Conservation (phyloP, 2,329 filamentous ascomycete genomes). For the Aureobasidium subglaciale region DNA sequence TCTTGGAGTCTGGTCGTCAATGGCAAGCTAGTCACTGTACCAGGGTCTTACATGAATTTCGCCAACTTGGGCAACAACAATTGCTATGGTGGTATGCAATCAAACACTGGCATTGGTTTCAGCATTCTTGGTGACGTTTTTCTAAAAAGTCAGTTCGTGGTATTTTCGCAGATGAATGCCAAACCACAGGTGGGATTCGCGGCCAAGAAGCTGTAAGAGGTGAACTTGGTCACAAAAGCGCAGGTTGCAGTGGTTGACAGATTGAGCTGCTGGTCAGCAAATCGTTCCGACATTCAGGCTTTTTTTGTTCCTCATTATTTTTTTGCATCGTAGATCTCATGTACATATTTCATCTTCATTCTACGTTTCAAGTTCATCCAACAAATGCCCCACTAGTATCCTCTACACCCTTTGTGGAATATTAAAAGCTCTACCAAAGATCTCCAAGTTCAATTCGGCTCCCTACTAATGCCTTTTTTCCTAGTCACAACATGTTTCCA, state of each 20-base stretch:
- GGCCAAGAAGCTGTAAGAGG: background rate
- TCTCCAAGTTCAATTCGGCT: background rate
- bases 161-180: conserved; percentile 47
- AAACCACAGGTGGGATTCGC: background rate
- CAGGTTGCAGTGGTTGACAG: background rate
- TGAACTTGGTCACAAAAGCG: background rate
- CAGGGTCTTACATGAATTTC: conserved; percentile 41
- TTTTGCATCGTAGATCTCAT: too few species aligned
- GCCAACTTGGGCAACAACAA: conserved; percentile 42
- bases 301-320: background rate
- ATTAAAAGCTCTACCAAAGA: too few species aligned
- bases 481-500: too few species aligned
- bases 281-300: background rate
- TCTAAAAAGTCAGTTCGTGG: conserved; percentile 65
- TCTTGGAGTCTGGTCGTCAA: conserved; percentile 46
- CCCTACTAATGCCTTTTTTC: too few species aligned
- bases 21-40: conserved; percentile 25
- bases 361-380: too few species aligned
- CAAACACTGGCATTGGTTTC: conserved; percentile 45
- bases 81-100: conserved; percentile 61
- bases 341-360: background rate
- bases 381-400: too few species aligned
- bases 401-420: too few species aligned
- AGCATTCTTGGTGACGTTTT: conserved; percentile 69
- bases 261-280: background rate